Conservation (phyloP, 192 early-diverging fungal genomes). For the Coemansia sp. region DNA sequence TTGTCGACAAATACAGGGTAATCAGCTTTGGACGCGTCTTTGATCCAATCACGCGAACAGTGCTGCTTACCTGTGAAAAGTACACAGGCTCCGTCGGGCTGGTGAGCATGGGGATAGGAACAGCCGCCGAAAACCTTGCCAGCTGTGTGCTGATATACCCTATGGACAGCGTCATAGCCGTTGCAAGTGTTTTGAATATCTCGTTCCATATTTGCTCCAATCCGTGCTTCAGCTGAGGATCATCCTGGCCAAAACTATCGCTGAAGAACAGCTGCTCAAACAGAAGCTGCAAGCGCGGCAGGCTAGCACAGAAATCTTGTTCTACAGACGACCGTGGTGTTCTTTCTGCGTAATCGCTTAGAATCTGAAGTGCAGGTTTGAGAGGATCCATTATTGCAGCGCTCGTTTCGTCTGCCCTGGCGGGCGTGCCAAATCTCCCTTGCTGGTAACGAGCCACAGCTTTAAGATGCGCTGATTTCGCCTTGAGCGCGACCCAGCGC, state of each 20-base stretch:
- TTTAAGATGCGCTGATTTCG: conserved; percentile 21
- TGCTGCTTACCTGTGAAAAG: conserved; percentile 14
- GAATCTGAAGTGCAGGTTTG: conserved; percentile 7
- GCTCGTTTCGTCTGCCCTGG: not conserved
- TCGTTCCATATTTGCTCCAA: conserved; percentile 27
- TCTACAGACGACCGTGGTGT: conserved; percentile 11
- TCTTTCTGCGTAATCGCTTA: conserved; percentile 13
- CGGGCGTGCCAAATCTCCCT: not conserved
- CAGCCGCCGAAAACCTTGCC: conserved; percentile 9
- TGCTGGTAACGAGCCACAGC: conserved; percentile 9
- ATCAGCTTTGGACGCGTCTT: conserved; percentile 95
- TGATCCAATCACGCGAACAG: conserved; percentile 30
- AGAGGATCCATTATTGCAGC: conserved; percentile 8
- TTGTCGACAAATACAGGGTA: conserved; percentile 40
- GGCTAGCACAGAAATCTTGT: conserved; percentile 9
- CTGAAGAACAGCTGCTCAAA: conserved; percentile 17
- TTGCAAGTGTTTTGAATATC: conserved; percentile 17
- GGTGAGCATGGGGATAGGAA: conserved; percentile 40
- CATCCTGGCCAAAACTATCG: not conserved
- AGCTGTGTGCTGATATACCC: conserved; percentile 15
- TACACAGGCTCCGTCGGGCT: conserved; percentile 30
- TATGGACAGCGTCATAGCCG: conserved; percentile 8
- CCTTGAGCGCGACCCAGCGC: conserved; percentile 23
- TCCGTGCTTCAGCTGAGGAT: not conserved
- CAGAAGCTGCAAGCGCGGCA: conserved; percentile 11